Conservation (phyloP, 148 eudicot genomes). For the Camellia lanceoleosa region DNA sequence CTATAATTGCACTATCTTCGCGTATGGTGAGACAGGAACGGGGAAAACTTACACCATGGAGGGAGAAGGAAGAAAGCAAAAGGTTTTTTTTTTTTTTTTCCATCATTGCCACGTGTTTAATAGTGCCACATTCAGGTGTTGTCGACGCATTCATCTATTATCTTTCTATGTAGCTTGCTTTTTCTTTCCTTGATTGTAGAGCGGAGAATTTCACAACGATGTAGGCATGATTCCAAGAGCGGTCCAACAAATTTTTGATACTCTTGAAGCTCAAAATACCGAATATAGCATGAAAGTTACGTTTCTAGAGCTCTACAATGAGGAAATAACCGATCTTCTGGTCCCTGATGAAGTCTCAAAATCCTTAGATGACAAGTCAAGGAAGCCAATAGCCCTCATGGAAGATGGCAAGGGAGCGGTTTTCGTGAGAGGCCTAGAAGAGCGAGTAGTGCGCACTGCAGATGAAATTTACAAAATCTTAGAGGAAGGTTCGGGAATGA, state of each 20-base stretch:
- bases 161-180: no score
- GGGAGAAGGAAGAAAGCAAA: constrained; percentile 25
- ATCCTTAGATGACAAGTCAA: constrained; percentile 28
- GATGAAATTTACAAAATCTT: constrained; percentile 35
- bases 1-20: constrained; percentile 38
- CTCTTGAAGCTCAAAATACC: constrained; percentile 31
- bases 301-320: constrained; percentile 45
- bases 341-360: constrained; percentile 27
- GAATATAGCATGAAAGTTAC: constrained; percentile 41
- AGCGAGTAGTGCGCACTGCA: constrained; percentile 28
- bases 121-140: not conserved
- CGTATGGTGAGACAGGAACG: constrained; percentile 38
- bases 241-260: constrained; percentile 35
- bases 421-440: constrained; percentile 40
- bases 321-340: constrained; percentile 44
- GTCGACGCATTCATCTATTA: no score
- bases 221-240: constrained; percentile 44
- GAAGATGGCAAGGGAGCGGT: constrained; percentile 52
- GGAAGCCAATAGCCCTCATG: constrained; percentile 36
- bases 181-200: constrained; percentile 21
- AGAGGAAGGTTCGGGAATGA: constrained; percentile 32
- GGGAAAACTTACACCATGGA: constrained; percentile 48
- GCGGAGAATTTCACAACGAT: constrained; percentile 24
- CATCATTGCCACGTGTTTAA: not conserved
- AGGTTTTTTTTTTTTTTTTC: constrained; percentile 5